Percentiles rank a stretch among this genome's conserved stretches.
phyloP scores from a whole-genome alignment of 768 basidiomycete genomes.

The Amanita fuliginea region DNA sequence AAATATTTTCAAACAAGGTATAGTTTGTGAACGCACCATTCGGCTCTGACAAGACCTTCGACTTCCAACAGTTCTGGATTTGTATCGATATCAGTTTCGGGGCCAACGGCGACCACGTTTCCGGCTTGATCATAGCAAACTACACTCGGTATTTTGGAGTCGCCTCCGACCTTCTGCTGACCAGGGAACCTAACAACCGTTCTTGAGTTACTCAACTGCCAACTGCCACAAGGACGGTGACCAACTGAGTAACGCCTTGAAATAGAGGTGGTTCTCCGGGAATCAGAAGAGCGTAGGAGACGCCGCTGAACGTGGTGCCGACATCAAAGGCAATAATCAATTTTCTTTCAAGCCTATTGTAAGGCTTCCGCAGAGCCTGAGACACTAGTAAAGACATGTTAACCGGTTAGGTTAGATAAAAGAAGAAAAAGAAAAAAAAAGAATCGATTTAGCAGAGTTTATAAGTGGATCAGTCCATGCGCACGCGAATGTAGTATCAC shows the following conservation, averaged over 20 bases:
- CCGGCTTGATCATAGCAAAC: constrained; percentile 5
- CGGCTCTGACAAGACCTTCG: background rate
- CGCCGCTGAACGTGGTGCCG: constrained; percentile 39
- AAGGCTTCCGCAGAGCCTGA: constrained; percentile 19
- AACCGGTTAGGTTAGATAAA: background rate
- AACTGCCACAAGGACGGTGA: constrained; percentile 3
- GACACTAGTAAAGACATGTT: constrained; percentile 4
- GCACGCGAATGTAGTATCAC: too few relatives aligned
- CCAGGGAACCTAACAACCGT: background rate
- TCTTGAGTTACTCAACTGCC: constrained; percentile 1
- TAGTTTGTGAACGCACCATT: background rate
- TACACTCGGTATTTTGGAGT: constrained; percentile 5
- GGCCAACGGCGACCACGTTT: constrained; percentile 2
- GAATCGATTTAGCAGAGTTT: too few relatives aligned
- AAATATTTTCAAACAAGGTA: too few relatives aligned
- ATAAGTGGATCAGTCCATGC: too few relatives aligned
- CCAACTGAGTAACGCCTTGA: constrained; percentile 25
- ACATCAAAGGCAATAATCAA: constrained; percentile 41
- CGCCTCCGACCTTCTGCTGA: background rate
- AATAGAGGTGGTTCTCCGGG: constrained; percentile 21
- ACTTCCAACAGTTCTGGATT: constrained; percentile 1
- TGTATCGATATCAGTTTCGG: constrained; percentile 1
- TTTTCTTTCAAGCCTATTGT: constrained; percentile 25
- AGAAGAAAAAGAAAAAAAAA: too few relatives aligned
- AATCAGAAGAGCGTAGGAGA: constrained; percentile 23